Evolutionary conservation across 2,329 filamentous ascomycete genomes (phyloP), one percentile per base, ranked within the genome.

Genomic region (Colletotrichum caudatum): DNA sequence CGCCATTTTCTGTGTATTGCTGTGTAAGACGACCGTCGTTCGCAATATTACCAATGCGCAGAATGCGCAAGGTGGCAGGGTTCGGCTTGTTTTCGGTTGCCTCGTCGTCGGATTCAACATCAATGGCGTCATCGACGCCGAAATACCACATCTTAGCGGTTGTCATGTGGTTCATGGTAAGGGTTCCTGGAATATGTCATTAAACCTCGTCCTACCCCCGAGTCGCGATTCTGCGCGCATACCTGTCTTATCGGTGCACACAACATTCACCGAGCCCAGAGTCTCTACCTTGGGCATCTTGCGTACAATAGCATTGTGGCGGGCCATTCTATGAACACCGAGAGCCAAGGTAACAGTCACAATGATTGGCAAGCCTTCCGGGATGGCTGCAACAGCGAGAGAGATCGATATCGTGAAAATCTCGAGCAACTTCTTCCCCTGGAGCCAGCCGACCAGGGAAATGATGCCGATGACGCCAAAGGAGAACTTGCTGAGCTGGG

Each of bases 371-470:
- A 99, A 86, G 26, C 96, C 96, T 84, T 98, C 95, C 0, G 95
- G 95, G 76, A 98, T 98, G 20, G 95, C 95, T 53, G 96, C 96
- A 12, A 99, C 96, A 35, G 96, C 96, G 50, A 99, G 88, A 12
- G 96, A 98, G 56, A 99, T 96, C 20, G 95, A 97, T 76, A 98
- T 98, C 39, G 96, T 97, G 78, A 99, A 99, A 78, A 99, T 97
- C 74, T 99, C 95, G 50, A 99, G 86, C 63, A 97, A 84, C 65
- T 92, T 89, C 82, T 97, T 95, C 26, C 96, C 96, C 79, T 98
- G 94, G 73, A 97, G 86, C 78, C 97, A 90, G 5, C 96, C 97
- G 60, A 98, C 91, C 3, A 99, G 77, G 51, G 97, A 95, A 77
- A 99, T 99, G 64, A 99, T 86, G 2, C 89, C 95, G 73, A 99